Evolutionary conservation across 306 rosid species (phyloP).

Genomic region (Medicago ruthenica): DNA sequence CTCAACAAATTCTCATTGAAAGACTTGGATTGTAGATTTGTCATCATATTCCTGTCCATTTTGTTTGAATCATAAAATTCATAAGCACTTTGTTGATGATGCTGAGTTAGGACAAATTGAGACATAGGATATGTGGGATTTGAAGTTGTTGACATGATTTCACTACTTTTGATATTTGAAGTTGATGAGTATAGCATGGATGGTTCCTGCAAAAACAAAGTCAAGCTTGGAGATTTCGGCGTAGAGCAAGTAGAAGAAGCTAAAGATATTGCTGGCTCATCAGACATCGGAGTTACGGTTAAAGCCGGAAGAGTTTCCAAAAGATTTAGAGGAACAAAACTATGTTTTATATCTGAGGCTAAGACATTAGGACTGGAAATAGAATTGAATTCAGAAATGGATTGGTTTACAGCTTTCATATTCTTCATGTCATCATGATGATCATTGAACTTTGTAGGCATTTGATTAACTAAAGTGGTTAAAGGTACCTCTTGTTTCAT

Average conservation of each 20-base stretch:
- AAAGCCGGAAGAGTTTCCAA: slow-evolving; percentile 71
- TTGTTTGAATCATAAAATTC: slow-evolving; percentile 49
- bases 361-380: slow-evolving; percentile 29
- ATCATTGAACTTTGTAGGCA: slow-evolving; percentile 42
- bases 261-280: slow-evolving; percentile 42
- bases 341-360: slow-evolving; percentile 37
- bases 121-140: slow-evolving; percentile 40
- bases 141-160: slow-evolving; percentile 44
- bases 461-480: slow-evolving; percentile 38
- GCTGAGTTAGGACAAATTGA: slow-evolving; percentile 45
- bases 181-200: slow-evolving; percentile 42
- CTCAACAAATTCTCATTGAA: slow-evolving; percentile 70
- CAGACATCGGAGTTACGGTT: slow-evolving; percentile 43
- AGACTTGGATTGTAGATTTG: slow-evolving; percentile 43
- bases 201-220: slow-evolving; percentile 67
- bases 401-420: slow-evolving; percentile 24
- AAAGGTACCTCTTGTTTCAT: slow-evolving; percentile 52
- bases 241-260: slow-evolving; percentile 44
- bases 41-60: slow-evolving; percentile 40
- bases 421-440: slow-evolving; percentile 38
- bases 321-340: slow-evolving; percentile 64
- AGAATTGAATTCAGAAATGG: slow-evolving; percentile 36
- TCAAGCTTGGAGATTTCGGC: slow-evolving; percentile 61
- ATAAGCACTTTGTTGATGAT: slow-evolving; percentile 36
- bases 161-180: slow-evolving; percentile 35